Percentiles rank a stretch among this genome's conserved stretches.
Conservation (phyloP, 345 rosid species). For the Lumnitzera racemosa region DNA sequence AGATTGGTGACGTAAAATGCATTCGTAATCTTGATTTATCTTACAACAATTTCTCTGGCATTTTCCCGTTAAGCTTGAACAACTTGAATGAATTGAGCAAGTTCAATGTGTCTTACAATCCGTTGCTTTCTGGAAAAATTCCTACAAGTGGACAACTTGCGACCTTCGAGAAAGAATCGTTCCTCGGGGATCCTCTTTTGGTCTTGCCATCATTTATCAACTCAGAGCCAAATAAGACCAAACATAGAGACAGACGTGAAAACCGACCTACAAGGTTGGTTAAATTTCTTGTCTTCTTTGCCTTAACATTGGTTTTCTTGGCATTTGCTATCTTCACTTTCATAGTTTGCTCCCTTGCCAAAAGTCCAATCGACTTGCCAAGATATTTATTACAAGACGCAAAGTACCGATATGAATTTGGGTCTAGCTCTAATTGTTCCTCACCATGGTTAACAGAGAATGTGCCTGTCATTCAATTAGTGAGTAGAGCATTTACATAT, state of each 20-base stretch:
- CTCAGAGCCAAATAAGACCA: neutral
- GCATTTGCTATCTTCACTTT: conserved; percentile 38
- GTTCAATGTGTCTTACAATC: conserved; percentile 88
- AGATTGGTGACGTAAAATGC: conserved; percentile 56
- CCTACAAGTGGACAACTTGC: conserved; percentile 71
- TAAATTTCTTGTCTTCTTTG: conserved; percentile 27
- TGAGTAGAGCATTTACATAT: conserved; percentile 70
- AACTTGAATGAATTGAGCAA: conserved; percentile 52
- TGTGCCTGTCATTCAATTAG: conserved; percentile 66
- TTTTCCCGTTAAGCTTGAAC: conserved; percentile 56
- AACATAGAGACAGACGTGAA: neutral
- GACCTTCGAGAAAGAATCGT: conserved; percentile 66
- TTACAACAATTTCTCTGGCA: conserved; percentile 72
- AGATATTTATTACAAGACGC: conserved; percentile 41
- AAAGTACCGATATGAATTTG: conserved; percentile 38
- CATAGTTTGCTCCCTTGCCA: conserved; percentile 32
- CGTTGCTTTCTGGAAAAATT: conserved; percentile 49
- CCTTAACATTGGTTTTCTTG: conserved; percentile 27
- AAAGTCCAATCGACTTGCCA: conserved; percentile 24
- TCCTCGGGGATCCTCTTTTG: conserved; percentile 67
- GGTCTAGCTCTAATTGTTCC: conserved; percentile 60
- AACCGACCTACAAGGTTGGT: conserved; percentile 23
- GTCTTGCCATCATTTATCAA: conserved; percentile 40
- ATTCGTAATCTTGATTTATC: conserved; percentile 78
- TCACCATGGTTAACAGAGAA: conserved; percentile 32